Conservation (phyloP, 208 protist species). For the Tritrichomonas foetus region DNA sequence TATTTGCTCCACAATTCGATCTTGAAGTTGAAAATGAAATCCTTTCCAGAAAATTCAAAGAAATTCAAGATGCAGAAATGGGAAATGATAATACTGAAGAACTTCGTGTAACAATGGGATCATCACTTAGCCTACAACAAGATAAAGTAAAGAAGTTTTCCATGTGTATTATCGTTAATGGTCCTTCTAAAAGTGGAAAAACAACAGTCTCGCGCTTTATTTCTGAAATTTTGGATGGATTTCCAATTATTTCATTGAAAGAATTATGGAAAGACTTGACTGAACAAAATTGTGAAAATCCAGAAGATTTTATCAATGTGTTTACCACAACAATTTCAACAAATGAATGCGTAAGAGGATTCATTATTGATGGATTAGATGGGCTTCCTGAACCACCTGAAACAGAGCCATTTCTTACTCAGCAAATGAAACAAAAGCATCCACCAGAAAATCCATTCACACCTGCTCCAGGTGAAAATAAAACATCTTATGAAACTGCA, state of each 20-base stretch:
- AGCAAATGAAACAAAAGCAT: not conserved
- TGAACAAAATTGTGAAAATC: not conserved
- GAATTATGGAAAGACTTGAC: not conserved
- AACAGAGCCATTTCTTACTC: not conserved
- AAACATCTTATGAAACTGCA: not conserved
- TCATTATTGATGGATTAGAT: slow-evolving; percentile 30
- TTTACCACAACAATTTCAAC: not conserved
- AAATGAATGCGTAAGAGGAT: not conserved
- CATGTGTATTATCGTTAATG: slow-evolving; percentile 16
- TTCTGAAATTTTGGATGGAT: not conserved
- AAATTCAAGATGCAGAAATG: too few species aligned
- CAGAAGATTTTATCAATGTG: not conserved
- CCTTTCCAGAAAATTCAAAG: too few species aligned
- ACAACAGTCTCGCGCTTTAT: not conserved
- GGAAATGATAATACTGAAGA: not conserved
- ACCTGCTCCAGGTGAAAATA: too few species aligned
- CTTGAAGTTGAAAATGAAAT: not conserved
- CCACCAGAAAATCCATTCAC: not conserved
- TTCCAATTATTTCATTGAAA: slow-evolving; percentile 15
- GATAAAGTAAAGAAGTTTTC: not conserved
- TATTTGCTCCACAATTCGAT: not conserved
- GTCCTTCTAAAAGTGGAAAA: not conserved
- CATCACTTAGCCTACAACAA: too few species aligned
- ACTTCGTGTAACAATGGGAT: too few species aligned
- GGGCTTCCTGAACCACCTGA: not conserved